These are phyloP conservation scores for Phialocephala sp. DNA, from an alignment of 2,329 filamentous ascomycete genomes.

Conservation along the genomic window DNA sequence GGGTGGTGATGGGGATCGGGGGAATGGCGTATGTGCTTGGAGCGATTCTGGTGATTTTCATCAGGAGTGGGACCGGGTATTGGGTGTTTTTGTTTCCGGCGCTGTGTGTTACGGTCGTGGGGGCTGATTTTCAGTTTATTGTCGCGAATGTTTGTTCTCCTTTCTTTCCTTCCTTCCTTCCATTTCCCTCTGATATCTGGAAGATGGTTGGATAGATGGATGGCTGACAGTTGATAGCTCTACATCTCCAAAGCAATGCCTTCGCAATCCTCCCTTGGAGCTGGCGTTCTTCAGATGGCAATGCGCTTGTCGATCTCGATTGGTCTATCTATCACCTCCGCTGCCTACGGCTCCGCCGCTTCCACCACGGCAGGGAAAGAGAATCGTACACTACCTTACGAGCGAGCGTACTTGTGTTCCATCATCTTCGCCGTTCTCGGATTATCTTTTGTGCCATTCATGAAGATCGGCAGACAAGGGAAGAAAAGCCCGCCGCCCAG, in stretches of 20 bases:
- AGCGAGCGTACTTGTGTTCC: slow-evolving; percentile 57
- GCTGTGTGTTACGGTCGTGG: slow-evolving; percentile 64
- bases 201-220: background rate
- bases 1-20: slow-evolving; percentile 59
- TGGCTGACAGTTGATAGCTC: slow-evolving; percentile 52
- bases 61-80: slow-evolving; percentile 60
- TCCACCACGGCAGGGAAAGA: slow-evolving; percentile 44
- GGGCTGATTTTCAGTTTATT: slow-evolving; percentile 73
- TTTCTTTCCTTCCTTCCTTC: too few relatives aligned
- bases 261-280: slow-evolving; percentile 65
- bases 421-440: slow-evolving; percentile 51
- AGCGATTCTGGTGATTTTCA: slow-evolving; percentile 60
- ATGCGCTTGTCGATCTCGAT: slow-evolving; percentile 55
- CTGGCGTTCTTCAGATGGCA: slow-evolving; percentile 71
- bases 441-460: slow-evolving; percentile 55
- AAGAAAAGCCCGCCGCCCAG: background rate
- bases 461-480: slow-evolving; percentile 59
- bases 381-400: slow-evolving; percentile 55
- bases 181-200: slow-evolving; percentile 13
- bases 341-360: slow-evolving; percentile 51
- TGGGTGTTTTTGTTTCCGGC: slow-evolving; percentile 71
- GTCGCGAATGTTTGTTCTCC: slow-evolving; percentile 62
- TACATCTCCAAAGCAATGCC: slow-evolving; percentile 70
- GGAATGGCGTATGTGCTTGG: slow-evolving; percentile 48
- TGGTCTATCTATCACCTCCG: slow-evolving; percentile 66